Percentiles rank a stretch among this genome's conserved stretches.
These are phyloP conservation scores for Coniochaeta sp. DNA, from an alignment of 2,329 filamentous ascomycete species.

Conservation along the genomic window DNA sequence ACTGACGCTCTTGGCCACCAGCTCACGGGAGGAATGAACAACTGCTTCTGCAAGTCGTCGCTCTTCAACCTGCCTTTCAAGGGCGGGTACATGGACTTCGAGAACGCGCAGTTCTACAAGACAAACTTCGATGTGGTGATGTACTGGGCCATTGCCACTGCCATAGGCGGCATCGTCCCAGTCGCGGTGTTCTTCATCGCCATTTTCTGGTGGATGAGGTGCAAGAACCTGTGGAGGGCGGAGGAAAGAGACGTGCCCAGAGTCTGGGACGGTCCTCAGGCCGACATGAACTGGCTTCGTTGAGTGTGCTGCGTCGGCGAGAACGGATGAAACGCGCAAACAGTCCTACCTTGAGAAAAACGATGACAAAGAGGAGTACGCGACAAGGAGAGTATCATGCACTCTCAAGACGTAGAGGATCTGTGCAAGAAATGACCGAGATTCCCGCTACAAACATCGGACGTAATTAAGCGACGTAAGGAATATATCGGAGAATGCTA, in stretches of 20 bases:
- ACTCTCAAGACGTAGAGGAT: too few relatives aligned
- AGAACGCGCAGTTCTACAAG: constrained; percentile 18
- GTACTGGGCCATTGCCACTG: constrained; percentile 10
- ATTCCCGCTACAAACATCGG: too few relatives aligned
- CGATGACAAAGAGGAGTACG: too few relatives aligned
- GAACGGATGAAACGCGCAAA: too few relatives aligned
- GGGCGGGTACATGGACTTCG: constrained; percentile 34
- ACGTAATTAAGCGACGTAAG: too few relatives aligned
- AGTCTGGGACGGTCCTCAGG: neutral
- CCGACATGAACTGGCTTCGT: constrained; percentile 1
- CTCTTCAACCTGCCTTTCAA: constrained; percentile 4
- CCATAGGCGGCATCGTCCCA: neutral
- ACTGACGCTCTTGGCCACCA: constrained; percentile 13
- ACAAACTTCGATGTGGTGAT: constrained; percentile 12
- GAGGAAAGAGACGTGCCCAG: neutral
- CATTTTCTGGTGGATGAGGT: neutral
- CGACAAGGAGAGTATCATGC: too few relatives aligned
- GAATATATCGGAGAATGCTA: too few relatives aligned
- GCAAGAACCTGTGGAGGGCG: neutral
- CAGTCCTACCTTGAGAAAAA: too few relatives aligned
- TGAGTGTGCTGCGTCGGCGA: neutral
- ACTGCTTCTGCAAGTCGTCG: constrained; percentile 30
- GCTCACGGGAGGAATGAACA: constrained; percentile 31
- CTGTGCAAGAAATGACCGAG: too few relatives aligned
- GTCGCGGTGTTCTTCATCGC: neutral